phyloP scores from a whole-genome alignment of 306 rosid species.

The Ormosia emarginata region DNA sequence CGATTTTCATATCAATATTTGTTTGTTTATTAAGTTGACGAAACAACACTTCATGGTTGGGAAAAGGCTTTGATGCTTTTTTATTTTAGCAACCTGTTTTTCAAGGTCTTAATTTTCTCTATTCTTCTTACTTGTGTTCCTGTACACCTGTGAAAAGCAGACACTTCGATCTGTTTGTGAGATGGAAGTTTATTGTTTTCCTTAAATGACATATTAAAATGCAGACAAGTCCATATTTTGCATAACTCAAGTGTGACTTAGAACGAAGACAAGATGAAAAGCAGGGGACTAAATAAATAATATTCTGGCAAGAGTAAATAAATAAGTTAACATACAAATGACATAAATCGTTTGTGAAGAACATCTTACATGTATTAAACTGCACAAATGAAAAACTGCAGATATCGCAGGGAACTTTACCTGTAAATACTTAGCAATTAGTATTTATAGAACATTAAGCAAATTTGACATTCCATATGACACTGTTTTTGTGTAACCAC shows the following conservation, averaged over 20 bases:
- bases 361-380: neutral
- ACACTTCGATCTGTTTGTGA: neutral
- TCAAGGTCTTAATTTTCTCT: neutral
- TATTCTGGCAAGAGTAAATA: neutral
- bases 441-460: neutral
- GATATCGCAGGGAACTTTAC: neutral
- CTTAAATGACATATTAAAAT: neutral
- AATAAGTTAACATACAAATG: neutral
- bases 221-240: neutral
- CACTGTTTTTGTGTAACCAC: neutral
- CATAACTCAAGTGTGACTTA: neutral
- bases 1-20: too few species aligned
- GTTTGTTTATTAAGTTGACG: neutral
- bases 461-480: neutral
- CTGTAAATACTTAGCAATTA: neutral
- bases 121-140: neutral
- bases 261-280: neutral
- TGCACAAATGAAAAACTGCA: neutral
- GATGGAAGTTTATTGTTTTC: neutral
- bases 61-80: neutral
- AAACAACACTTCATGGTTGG: neutral
- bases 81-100: neutral
- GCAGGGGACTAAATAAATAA: neutral
- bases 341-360: neutral
- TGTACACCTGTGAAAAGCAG: neutral